Conservation (phyloP, 2,329 filamentous ascomycete species). For the Sphaerostilbella broomeana region DNA sequence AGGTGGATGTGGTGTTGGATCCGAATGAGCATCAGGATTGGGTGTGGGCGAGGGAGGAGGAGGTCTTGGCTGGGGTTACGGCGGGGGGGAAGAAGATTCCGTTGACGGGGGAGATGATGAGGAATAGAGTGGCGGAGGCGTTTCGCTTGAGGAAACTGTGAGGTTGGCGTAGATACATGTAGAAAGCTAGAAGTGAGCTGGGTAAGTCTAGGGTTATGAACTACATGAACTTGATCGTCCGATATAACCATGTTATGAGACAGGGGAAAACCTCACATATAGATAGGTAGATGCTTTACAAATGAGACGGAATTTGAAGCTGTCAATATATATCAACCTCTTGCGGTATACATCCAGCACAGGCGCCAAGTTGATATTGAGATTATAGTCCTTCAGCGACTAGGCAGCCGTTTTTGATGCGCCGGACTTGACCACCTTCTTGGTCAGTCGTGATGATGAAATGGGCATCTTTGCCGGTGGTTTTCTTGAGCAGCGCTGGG, state of each 20-base stretch:
- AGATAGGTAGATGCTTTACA: too few species aligned
- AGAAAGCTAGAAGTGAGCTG: too few species aligned
- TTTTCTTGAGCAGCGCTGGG: slow-evolving; percentile 3
- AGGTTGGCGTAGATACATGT: slow-evolving; percentile 11
- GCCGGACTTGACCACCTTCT: slow-evolving; percentile 13
- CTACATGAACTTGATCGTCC: too few species aligned
- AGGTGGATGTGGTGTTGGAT: slow-evolving; percentile 32
- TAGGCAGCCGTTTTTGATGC: slow-evolving; percentile 7
- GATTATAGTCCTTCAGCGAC: slow-evolving; percentile 6
- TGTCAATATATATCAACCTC: slow-evolving; percentile 7
- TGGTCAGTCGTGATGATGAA: slow-evolving; percentile 14
- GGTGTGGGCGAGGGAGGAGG: slow-evolving; percentile 34
- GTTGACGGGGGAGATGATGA: slow-evolving; percentile 25
- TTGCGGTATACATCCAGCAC: slow-evolving; percentile 12
- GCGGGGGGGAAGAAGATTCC: slow-evolving; percentile 24
- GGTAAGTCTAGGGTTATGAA: too few species aligned
- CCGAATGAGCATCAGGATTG: slow-evolving; percentile 36
- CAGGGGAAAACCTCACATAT: too few species aligned
- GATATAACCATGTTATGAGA: too few species aligned
- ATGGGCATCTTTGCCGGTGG: slow-evolving; percentile 7
- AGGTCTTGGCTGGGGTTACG: slow-evolving; percentile 23
- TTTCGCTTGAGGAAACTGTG: slow-evolving; percentile 22
- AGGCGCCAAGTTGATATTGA: slow-evolving; percentile 12
- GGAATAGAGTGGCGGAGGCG: slow-evolving; percentile 24
- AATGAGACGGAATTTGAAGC: too few species aligned